Percentiles rank a stretch among this genome's conserved stretches.
These are phyloP conservation scores for Melaleuca alternifolia DNA, from an alignment of 345 rosid species.

Conservation along the genomic window DNA sequence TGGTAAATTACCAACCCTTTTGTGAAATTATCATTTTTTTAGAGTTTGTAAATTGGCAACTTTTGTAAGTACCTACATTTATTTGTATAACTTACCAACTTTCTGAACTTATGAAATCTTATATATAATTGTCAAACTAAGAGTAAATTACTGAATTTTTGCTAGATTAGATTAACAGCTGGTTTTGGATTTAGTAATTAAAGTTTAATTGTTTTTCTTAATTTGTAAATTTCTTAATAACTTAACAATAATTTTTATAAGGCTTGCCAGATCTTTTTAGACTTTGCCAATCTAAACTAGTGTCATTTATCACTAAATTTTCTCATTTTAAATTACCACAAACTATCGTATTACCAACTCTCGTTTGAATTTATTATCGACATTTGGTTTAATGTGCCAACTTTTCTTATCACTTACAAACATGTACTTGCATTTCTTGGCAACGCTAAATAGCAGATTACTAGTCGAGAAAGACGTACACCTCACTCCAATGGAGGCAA, in stretches of 20 bases:
- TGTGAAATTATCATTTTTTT: neutral
- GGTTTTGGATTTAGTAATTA: too few species aligned
- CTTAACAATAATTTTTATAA: too few species aligned
- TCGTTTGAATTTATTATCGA: neutral
- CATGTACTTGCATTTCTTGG: neutral
- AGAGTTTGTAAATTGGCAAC: neutral
- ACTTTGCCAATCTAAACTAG: neutral
- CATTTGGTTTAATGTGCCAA: too few species aligned
- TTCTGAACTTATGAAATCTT: too few species aligned
- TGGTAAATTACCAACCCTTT: neutral
- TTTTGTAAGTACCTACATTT: neutral
- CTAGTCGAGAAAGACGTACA: neutral
- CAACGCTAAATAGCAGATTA: neutral
- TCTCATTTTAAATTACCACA: neutral
- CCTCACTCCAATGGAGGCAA: neutral
- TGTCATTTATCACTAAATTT: neutral
- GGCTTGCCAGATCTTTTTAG: neutral
- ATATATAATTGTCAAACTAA: too few species aligned
- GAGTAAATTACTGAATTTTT: too few species aligned
- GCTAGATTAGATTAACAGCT: too few species aligned
- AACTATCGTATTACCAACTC: neutral
- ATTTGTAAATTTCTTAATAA: too few species aligned
- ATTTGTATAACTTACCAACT: too few species aligned
- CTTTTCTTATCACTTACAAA: neutral
- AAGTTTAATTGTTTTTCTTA: too few species aligned